Conservation (phyloP, 176 grass and related monocot genomes). For the Luzula sylvatica region DNA sequence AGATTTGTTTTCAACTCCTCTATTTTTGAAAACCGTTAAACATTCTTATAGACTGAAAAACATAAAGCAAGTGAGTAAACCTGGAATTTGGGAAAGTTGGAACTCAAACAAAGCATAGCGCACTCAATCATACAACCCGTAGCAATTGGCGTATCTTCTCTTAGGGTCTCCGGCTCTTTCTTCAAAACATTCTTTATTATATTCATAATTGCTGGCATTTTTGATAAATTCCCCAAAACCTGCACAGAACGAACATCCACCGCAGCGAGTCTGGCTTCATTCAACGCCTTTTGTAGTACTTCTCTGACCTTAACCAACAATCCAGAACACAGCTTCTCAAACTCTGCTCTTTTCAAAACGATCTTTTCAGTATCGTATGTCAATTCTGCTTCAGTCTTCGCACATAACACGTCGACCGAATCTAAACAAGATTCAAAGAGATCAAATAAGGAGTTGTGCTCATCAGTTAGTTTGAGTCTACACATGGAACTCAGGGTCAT, state of each 20-base stretch:
- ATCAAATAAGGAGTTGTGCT: constrained; percentile 30
- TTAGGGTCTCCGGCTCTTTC: constrained; percentile 29
- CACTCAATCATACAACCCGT: too few relatives aligned
- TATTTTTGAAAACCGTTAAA: too few relatives aligned
- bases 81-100: too few relatives aligned
- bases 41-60: too few relatives aligned
- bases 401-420: constrained; percentile 54
- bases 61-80: too few relatives aligned
- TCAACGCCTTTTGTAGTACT: constrained; percentile 48
- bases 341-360: constrained; percentile 48
- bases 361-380: constrained; percentile 47
- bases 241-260: constrained; percentile 52
- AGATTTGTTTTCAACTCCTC: too few relatives aligned
- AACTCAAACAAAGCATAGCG: too few relatives aligned
- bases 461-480: too few relatives aligned
- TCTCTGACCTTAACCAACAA: constrained; percentile 48
- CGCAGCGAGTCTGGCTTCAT: constrained; percentile 22
- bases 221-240: constrained; percentile 54
- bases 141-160: too few relatives aligned
- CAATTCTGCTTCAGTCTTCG: constrained; percentile 50
- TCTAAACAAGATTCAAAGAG: constrained; percentile 42
- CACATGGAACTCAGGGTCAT: constrained; percentile 37
- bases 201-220: constrained; percentile 54
- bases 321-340: constrained; percentile 39
- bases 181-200: constrained; percentile 69